Evolutionary conservation across 805 yeast genomes (phyloP), one percentile per base, ranked within the genome.

Genomic region (Yarrowia yakushimensis): DNA sequence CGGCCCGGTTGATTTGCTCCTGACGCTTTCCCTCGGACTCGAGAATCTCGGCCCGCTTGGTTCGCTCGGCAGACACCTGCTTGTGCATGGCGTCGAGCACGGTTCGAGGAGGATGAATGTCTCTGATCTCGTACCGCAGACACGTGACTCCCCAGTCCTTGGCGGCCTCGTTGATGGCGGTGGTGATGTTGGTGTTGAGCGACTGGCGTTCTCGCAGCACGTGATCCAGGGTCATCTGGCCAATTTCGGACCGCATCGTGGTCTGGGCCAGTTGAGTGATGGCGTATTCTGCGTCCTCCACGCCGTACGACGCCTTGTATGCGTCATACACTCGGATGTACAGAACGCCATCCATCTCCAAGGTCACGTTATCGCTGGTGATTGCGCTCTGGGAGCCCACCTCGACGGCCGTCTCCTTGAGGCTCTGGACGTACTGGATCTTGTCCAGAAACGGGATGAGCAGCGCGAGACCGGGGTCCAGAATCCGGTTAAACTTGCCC

Each of bases 51-150:
- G 96, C 96, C 65, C 96, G 79, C 72, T 90, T 90, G 59, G 91
- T 85, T 68, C 96, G 79, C 73, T 90, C 96, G 46, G 96, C 94
- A 64, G 87, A 82, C 23, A 90, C 96, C 74, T 88, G 96, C 71
- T 93, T 82, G 74, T 89, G 96, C 96, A 89, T 90, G 27, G 96
- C 94, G 69, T 87, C 92, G 68, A 89, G 81, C 11, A 89, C 96
- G 67, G 88, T 87, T 36, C 81, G 80, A 2, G 96, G 96, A 1
- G 96, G 96, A 71, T 89, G 91, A 64, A 89, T 89, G 71, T 89
- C 96, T 70, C 91, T 82, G 74, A 89, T 88, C 73, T 89, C 96
- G 73, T 90, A 88, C 70, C 96, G 82, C 65, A 89, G 77, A 71
- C 96, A 90, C 69, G 82, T 81, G 63, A 89, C 85, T 62, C 96